Evolutionary conservation across 352 stramenopile species (phyloP).

Genomic region (Phytophthora sp.): DNA sequence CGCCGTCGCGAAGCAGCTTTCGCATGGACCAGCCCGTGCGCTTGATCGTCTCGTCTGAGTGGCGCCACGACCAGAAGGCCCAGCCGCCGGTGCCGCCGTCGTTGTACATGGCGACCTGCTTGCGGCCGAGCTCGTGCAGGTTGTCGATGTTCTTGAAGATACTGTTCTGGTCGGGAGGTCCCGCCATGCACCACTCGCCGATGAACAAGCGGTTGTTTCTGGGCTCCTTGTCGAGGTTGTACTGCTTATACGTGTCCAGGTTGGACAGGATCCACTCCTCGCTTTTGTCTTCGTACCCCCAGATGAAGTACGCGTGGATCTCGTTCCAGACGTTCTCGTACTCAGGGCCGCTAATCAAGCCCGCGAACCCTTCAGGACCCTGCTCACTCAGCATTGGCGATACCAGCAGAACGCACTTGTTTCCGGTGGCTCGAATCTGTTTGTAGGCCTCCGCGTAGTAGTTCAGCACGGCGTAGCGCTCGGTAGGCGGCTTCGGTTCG

Average conservation of each 20-base stretch:
- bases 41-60: constrained; percentile 44
- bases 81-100: constrained; percentile 31
- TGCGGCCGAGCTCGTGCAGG: constrained; percentile 35
- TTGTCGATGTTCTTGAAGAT: constrained; percentile 38
- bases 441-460: constrained; percentile 56
- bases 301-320: constrained; percentile 65
- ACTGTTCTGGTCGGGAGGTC: constrained; percentile 25
- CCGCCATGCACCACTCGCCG: constrained; percentile 62
- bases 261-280: constrained; percentile 26
- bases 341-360: constrained; percentile 35
- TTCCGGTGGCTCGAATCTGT: constrained; percentile 38
- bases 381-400: constrained; percentile 52
- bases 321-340: constrained; percentile 70
- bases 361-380: constrained; percentile 14
- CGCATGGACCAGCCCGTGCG: constrained; percentile 52
- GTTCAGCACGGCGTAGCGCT: constrained; percentile 21
- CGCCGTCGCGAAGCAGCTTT: constrained; percentile 28
- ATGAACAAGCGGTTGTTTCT: constrained; percentile 38
- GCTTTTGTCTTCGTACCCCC: constrained; percentile 34
- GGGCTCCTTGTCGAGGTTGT: constrained; percentile 11
- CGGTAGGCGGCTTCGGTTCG: constrained; percentile 36
- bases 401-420: constrained; percentile 52
- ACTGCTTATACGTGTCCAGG: constrained; percentile 29
- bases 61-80: constrained; percentile 59
- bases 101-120: constrained; percentile 41